These are phyloP conservation scores for Lupinus albus DNA, from an alignment of 306 rosid genomes.

Conservation along the genomic window DNA sequence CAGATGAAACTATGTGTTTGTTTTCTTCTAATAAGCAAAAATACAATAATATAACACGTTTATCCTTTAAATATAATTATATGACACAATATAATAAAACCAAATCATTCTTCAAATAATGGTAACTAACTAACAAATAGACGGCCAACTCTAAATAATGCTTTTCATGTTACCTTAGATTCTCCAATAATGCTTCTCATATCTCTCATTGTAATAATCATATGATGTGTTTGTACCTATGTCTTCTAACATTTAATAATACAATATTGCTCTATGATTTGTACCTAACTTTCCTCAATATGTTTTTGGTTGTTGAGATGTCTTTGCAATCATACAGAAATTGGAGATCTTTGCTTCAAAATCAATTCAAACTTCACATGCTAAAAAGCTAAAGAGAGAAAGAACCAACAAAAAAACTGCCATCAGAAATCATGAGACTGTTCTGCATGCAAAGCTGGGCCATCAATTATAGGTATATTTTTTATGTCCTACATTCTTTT, in stretches of 20 bases:
- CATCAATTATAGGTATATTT: slow-evolving; percentile 1
- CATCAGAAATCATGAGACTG: slow-evolving; percentile 14
- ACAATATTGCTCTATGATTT: slow-evolving; percentile 42
- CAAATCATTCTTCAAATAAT: too few species aligned
- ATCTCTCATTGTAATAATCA: slow-evolving; percentile 21
- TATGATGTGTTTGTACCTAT: slow-evolving; percentile 6
- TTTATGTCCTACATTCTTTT: not conserved
- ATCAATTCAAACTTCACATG: slow-evolving; percentile 41
- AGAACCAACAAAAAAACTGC: not conserved
- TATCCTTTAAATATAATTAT: too few species aligned
- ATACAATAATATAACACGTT: too few species aligned
- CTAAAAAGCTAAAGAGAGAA: not conserved
- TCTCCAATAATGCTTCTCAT: slow-evolving; percentile 36
- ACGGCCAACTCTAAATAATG: slow-evolving; percentile 41
- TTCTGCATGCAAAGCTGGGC: not conserved
- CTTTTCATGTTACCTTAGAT: slow-evolving; percentile 41
- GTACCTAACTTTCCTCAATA: slow-evolving; percentile 17
- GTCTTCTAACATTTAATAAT: slow-evolving; percentile 34
- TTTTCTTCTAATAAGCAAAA: too few species aligned
- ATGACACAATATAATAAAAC: too few species aligned
- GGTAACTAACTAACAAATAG: not conserved
- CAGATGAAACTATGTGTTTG: not conserved
- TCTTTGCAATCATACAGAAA: slow-evolving; percentile 31
- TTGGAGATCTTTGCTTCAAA: slow-evolving; percentile 36
- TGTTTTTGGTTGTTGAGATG: slow-evolving; percentile 41